phyloP scores from a whole-genome alignment of 345 rosid species.

The Lumnitzera littorea region DNA sequence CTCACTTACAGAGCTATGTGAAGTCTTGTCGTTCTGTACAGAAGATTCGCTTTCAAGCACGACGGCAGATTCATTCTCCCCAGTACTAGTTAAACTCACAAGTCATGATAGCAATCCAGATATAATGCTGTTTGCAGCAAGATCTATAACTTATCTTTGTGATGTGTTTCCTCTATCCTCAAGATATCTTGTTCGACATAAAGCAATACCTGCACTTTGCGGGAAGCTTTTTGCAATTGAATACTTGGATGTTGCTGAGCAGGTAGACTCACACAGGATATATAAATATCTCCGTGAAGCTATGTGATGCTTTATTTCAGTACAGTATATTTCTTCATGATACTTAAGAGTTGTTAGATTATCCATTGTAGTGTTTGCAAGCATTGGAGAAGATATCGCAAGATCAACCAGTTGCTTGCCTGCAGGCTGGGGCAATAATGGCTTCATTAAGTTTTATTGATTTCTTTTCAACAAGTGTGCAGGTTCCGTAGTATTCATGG shows the following conservation, averaged over 20 bases:
- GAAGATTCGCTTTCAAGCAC: conserved; percentile 64
- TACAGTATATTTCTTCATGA: too few species aligned
- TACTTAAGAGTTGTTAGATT: too few species aligned
- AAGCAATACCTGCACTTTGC: conserved; percentile 77
- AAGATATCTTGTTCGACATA: conserved; percentile 62
- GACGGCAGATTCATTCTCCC: conserved; percentile 67
- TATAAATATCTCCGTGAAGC: neutral
- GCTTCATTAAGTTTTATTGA: conserved; percentile 76
- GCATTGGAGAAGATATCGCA: conserved; percentile 94
- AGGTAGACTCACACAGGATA: conserved; percentile 32
- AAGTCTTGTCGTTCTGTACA: conserved; percentile 75
- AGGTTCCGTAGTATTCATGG: conserved; percentile 31
- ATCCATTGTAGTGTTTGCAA: conserved; percentile 70
- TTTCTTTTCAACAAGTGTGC: conserved; percentile 82
- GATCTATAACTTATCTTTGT: conserved; percentile 85
- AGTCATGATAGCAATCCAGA: conserved; percentile 57
- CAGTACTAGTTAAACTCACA: conserved; percentile 64
- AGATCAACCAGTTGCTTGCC: conserved; percentile 77
- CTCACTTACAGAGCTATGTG: conserved; percentile 78
- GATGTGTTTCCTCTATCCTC: conserved; percentile 86
- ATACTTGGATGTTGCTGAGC: conserved; percentile 94
- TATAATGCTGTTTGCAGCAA: conserved; percentile 68
- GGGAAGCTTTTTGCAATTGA: conserved; percentile 64
- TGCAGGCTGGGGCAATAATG: conserved; percentile 85
- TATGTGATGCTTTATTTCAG: neutral